Evolutionary conservation across 2,329 filamentous ascomycete species (phyloP), one percentile per base, ranked within the genome.

Genomic region (Pseudogymnoascus sp.): DNA sequence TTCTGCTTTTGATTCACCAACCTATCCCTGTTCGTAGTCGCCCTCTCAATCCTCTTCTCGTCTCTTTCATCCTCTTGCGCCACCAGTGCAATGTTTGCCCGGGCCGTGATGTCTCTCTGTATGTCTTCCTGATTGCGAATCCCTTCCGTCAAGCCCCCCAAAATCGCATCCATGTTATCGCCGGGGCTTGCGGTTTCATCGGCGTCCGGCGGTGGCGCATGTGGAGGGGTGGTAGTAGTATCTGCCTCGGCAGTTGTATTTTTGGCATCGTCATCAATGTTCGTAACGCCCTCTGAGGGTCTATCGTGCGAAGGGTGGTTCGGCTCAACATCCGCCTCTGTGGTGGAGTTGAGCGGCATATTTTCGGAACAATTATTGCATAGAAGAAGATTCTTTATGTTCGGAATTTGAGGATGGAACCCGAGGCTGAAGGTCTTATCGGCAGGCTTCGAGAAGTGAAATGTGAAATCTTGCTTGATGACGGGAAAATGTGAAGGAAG

Each of bases 91-190:
- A 81, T 77, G 62, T 82, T 85, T 3, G 84, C 85, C 67, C 88
- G 82, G 14, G 80, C 73, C 1, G 83, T 83, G 66, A 97, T 95
- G 71, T 96, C 92, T 66, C 91, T 84, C 75, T 97, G 93, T 18
- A 97, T 78, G 64, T 97, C 92, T 77, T 92, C 88, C 74, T 97
- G 93, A 70, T 96, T 86, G 63, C 91, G 86, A 21, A 94, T 85
- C 64, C 87, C 82, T 61, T 86, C 83, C 4, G 88, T 86, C 42
- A 92, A 77, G 47, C 82, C 82, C 63, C 80, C 79, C 28, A 92
- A 77, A 18, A 56, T 56, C 2, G 28, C 16, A 33, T 56, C 50
- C 50, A 83, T 82, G 61, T 7, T 56, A 18, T 56, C 50, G 28
- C 28, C 37, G 31, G 23, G 61, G 28, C 16, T 56, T 33, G 28